A percentile compares a stretch with the other conserved stretches of the same genome.
Conservation (phyloP, 306 rosid species). For the Acacia confusa region DNA sequence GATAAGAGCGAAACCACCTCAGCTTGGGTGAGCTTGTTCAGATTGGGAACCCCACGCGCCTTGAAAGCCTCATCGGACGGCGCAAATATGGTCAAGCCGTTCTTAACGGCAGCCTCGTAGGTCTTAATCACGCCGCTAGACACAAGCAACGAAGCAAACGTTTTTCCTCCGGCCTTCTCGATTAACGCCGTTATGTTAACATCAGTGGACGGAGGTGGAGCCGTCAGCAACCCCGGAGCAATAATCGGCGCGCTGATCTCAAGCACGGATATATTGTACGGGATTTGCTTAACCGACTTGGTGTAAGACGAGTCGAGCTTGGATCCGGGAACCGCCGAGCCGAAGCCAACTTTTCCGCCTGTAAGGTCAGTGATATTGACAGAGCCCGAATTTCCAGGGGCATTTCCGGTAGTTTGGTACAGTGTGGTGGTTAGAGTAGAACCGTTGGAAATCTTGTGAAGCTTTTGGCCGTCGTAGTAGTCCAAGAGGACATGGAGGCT, state of each 20-base stretch:
- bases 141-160: slow-evolving; percentile 53
- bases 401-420: slow-evolving; percentile 84
- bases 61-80: slow-evolving; percentile 90
- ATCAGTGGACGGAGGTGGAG: slow-evolving; percentile 76
- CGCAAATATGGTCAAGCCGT: slow-evolving; percentile 82
- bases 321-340: slow-evolving; percentile 86
- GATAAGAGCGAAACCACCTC: slow-evolving; percentile 69
- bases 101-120: slow-evolving; percentile 50
- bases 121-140: slow-evolving; percentile 75
- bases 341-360: slow-evolving; percentile 90
- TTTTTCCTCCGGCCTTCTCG: slow-evolving; percentile 81
- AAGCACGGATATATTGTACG: slow-evolving; percentile 77
- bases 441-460: slow-evolving; percentile 80
- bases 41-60: slow-evolving; percentile 72
- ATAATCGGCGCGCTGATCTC: slow-evolving; percentile 75
- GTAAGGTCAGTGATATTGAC: slow-evolving; percentile 84
- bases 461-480: slow-evolving; percentile 77
- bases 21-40: slow-evolving; percentile 78
- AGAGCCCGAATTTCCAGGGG: slow-evolving; percentile 70
- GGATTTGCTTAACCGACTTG: slow-evolving; percentile 74
- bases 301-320: slow-evolving; percentile 80
- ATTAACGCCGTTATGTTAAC: slow-evolving; percentile 68
- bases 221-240: slow-evolving; percentile 74
- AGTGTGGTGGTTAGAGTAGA: slow-evolving; percentile 80
- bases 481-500: slow-evolving; percentile 77